Conservation (phyloP, 225 moss, liverwort and hornwort species). For the Bryoerythrophyllum caledonicum region DNA sequence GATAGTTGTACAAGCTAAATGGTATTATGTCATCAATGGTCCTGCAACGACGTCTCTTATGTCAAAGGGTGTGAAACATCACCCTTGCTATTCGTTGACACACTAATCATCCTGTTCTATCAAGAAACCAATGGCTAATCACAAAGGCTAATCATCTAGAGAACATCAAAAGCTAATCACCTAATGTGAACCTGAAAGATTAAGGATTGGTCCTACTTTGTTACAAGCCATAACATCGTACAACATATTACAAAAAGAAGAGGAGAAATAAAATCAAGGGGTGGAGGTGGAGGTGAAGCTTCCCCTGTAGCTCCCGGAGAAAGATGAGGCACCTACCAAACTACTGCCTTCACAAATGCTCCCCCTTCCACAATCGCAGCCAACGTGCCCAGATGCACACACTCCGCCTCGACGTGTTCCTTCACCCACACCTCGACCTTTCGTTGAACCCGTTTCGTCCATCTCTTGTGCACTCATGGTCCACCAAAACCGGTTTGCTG, state of each 20-base stretch:
- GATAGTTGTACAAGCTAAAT: slow-evolving; percentile 4
- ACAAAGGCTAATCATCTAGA: not conserved
- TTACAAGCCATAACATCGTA: not conserved
- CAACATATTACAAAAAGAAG: too few relatives aligned
- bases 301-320: not conserved
- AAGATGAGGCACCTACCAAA: slow-evolving; percentile 6
- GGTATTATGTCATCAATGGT: not conserved
- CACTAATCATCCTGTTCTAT: not conserved
- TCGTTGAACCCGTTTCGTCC: slow-evolving; percentile 19
- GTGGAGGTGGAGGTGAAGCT: slow-evolving; percentile 1
- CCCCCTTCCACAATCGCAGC: not conserved
- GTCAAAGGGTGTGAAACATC: slow-evolving; percentile 28
- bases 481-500: slow-evolving; percentile 32
- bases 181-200: not conserved
- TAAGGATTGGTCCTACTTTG: not conserved
- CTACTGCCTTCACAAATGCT: not conserved
- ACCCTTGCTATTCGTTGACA: slow-evolving; percentile 14
- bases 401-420: slow-evolving; percentile 36
- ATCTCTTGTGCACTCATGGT: slow-evolving; percentile 27
- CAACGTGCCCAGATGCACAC: slow-evolving; percentile 1
- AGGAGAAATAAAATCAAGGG: not conserved
- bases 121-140: not conserved
- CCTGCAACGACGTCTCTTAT: not conserved
- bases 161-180: not conserved
- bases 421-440: slow-evolving; percentile 15